A percentile compares a stretch with the other conserved stretches of the same genome.
Conservation (phyloP, 305 asterid species). For the Vinca major region DNA sequence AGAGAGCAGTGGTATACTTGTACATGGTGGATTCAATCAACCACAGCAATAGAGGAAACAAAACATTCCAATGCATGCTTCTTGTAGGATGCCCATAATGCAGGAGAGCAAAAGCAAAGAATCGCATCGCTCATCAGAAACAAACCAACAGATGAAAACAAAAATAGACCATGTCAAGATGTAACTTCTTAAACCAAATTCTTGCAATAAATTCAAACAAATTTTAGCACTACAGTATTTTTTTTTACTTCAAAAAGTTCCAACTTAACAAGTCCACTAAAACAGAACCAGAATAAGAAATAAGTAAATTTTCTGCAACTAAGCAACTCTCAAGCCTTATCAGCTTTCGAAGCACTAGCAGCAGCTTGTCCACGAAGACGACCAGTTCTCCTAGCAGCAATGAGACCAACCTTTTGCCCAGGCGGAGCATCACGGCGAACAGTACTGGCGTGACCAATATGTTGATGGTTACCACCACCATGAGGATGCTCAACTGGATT, state of each 20-base stretch:
- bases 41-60: no score
- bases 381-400: constrained; percentile 92
- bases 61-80: no score
- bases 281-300: not conserved
- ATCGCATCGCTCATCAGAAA: not conserved
- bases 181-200: constrained; percentile 3
- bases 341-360: constrained; percentile 58
- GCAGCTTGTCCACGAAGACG: constrained; percentile 95
- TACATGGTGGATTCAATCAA: no score
- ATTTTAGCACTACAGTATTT: constrained; percentile 16
- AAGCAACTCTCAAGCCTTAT: constrained; percentile 31
- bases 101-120: not conserved
- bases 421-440: constrained; percentile 97
- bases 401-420: constrained; percentile 94
- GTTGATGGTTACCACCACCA: constrained; percentile 99
- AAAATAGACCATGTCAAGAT: not conserved
- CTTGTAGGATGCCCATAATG: no score
- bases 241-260: constrained; percentile 8
- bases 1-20: no score
- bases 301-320: constrained; percentile 6
- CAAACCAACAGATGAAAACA: not conserved
- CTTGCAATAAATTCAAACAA: constrained; percentile 10
- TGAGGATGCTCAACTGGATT: constrained; percentile 99
- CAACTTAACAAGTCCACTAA: not conserved
- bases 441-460: constrained; percentile 85